A percentile compares a stretch with the other conserved stretches of the same genome.
Evolutionary conservation across 177 flowering plant species (phyloP).

Genomic region (Vitis hybrid): DNA sequence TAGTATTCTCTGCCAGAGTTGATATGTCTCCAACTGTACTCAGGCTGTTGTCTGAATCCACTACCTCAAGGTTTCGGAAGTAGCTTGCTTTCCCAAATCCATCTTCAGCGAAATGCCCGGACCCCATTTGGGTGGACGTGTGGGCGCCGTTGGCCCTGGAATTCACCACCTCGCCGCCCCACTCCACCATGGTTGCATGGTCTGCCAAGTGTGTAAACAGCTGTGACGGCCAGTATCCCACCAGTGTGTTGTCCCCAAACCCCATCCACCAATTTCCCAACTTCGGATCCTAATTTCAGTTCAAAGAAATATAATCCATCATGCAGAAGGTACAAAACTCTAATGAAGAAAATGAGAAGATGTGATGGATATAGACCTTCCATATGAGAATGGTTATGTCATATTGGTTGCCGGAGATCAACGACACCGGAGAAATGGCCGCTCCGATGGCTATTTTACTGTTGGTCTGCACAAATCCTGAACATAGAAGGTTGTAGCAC

Average conservation of each 20-base stretch:
- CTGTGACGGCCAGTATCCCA: slow-evolving; percentile 96
- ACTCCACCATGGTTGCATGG: slow-evolving; percentile 93
- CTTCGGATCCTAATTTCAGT: slow-evolving; percentile 69
- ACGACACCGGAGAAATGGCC: slow-evolving; percentile 86
- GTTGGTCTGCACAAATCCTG: slow-evolving; percentile 49
- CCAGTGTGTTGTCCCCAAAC: slow-evolving; percentile 73
- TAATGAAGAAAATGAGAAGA: not conserved
- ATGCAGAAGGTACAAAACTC: too few species aligned
- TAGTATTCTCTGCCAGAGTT: slow-evolving; percentile 79
- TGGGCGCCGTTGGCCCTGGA: slow-evolving; percentile 62
- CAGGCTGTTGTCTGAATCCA: slow-evolving; percentile 87
- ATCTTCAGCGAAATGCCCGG: slow-evolving; percentile 77
- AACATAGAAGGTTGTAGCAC: slow-evolving; percentile 50
- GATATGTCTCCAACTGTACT: slow-evolving; percentile 59
- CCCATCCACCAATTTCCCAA: slow-evolving; percentile 99
- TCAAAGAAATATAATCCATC: not conserved
- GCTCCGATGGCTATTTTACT: slow-evolving; percentile 51
- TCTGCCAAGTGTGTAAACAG: slow-evolving; percentile 84
- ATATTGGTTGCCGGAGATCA: slow-evolving; percentile 52
- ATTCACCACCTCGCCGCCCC: slow-evolving; percentile 99
- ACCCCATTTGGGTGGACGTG: slow-evolving; percentile 96
- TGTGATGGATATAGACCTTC: slow-evolving; percentile 51
- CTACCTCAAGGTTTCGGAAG: slow-evolving; percentile 80
- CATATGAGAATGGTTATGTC: slow-evolving; percentile 92
- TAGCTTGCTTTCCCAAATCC: slow-evolving; percentile 89